phyloP scores from a whole-genome alignment of 169 alveolate species.

The Cystoisospora suis region DNA sequence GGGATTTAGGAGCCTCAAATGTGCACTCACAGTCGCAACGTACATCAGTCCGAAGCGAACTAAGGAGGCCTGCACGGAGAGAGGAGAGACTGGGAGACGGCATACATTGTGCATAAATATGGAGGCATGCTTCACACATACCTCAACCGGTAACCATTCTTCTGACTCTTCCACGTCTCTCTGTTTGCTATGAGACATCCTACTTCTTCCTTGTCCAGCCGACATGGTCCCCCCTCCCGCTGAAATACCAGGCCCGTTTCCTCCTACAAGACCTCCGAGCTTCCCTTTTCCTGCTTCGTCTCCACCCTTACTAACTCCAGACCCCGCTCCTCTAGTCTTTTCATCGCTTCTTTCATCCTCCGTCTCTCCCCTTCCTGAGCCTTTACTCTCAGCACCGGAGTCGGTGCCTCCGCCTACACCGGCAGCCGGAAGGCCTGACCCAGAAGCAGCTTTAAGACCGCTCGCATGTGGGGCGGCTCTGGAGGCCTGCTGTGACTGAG shows the following conservation, averaged over 20 bases:
- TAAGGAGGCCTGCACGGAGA: too few relatives aligned
- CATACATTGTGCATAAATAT: too few relatives aligned
- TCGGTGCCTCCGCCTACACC: background rate
- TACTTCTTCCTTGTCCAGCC: background rate
- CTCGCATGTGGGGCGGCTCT: background rate
- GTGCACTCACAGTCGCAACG: too few relatives aligned
- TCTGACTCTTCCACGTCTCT: slow-evolving; percentile 40
- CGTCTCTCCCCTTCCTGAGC: background rate
- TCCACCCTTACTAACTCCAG: background rate
- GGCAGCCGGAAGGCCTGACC: background rate
- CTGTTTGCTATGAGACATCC: slow-evolving; percentile 15
- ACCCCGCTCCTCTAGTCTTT: background rate
- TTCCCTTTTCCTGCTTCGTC: background rate
- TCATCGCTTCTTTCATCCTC: background rate
- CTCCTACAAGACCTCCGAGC: background rate
- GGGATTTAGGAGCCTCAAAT: too few relatives aligned
- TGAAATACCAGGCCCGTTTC: background rate
- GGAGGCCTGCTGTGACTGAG: slow-evolving; percentile 1
- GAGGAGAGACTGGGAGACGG: too few relatives aligned
- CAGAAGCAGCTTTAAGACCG: background rate
- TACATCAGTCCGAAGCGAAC: too few relatives aligned
- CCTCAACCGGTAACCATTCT: slow-evolving; percentile 32
- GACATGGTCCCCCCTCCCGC: background rate
- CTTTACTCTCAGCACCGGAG: background rate
- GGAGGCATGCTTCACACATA: background rate